A percentile compares a stretch with the other conserved stretches of the same genome.
These are phyloP conservation scores for Cladosporium sp. DNA, from an alignment of 2,329 filamentous ascomycete species.

Conservation along the genomic window DNA sequence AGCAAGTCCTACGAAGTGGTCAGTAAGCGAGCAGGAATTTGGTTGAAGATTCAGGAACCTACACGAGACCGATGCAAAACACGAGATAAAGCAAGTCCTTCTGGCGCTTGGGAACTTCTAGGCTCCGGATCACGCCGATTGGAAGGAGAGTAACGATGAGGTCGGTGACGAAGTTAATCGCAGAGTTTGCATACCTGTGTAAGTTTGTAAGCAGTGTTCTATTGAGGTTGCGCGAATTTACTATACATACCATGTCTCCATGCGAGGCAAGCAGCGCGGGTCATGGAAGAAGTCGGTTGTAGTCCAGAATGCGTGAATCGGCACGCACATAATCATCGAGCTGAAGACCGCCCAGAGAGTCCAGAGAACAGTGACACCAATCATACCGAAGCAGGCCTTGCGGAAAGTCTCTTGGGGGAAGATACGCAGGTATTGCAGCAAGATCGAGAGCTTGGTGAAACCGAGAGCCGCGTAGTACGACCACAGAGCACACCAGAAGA, in stretches of 20 bases:
- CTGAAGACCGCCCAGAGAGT: conserved; percentile 20
- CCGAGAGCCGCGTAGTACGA: conserved; percentile 42
- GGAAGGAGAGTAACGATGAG: conserved; percentile 31
- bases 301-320: conserved; percentile 19
- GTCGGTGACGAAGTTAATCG: conserved; percentile 18
- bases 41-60: background rate
- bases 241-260: conserved; percentile 13
- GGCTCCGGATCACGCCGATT: conserved; percentile 34
- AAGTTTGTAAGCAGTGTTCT: background rate
- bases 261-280: conserved; percentile 16
- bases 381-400: conserved; percentile 15
- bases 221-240: background rate
- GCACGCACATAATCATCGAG: conserved; percentile 19
- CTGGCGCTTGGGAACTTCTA: conserved; percentile 37
- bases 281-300: conserved; percentile 14
- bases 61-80: conserved; percentile 36
- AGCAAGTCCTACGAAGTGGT: conserved; percentile 26
- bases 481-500: conserved; percentile 36
- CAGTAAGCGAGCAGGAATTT: background rate
- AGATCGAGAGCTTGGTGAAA: conserved; percentile 47
- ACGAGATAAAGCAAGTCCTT: conserved; percentile 37
- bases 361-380: conserved; percentile 16
- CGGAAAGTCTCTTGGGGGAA: conserved; percentile 44
- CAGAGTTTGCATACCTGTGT: conserved; percentile 18
- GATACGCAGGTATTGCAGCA: conserved; percentile 51